Conservation (phyloP, 768 basidiomycete species). For the Phylloporus arenicola region DNA sequence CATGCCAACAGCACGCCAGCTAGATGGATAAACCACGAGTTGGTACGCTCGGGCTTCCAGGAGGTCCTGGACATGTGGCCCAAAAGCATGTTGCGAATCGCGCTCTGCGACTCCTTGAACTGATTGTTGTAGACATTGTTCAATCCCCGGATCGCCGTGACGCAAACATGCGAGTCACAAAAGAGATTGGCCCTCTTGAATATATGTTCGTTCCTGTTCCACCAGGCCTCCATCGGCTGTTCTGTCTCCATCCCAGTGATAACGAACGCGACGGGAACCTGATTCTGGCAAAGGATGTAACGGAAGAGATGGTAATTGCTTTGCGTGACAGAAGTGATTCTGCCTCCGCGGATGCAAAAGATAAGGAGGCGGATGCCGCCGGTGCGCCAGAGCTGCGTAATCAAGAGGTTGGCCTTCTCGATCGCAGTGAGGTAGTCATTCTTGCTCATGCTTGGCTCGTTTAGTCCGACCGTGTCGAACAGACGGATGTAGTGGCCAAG, state of each 20-base stretch:
- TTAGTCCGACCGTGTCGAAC: too few species aligned
- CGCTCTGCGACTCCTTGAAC: slow-evolving; percentile 30
- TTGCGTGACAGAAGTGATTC: slow-evolving; percentile 21
- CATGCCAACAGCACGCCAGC: slow-evolving; percentile 18
- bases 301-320: slow-evolving; percentile 27
- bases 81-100: slow-evolving; percentile 19
- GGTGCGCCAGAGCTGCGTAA: too few species aligned
- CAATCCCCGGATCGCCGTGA: slow-evolving; percentile 31
- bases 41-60: slow-evolving; percentile 16
- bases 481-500: too few species aligned
- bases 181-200: slow-evolving; percentile 21
- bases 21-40: slow-evolving; percentile 18
- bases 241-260: slow-evolving; percentile 30
- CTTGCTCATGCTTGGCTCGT: too few species aligned
- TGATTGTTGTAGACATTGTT: slow-evolving; percentile 18
- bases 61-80: slow-evolving; percentile 13
- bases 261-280: slow-evolving; percentile 29
- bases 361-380: slow-evolving; percentile 27
- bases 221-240: slow-evolving; percentile 29
- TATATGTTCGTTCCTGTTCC: slow-evolving; percentile 24
- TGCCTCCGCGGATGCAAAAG: slow-evolving; percentile 30
- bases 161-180: slow-evolving; percentile 34
- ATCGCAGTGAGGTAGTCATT: too few species aligned
- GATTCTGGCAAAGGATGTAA: slow-evolving; percentile 23
- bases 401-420: too few species aligned